Evolutionary conservation across 192 early-diverging fungal genomes (phyloP), one percentile per base, ranked within the genome.

Genomic region (Rhizophagus clarus): DNA sequence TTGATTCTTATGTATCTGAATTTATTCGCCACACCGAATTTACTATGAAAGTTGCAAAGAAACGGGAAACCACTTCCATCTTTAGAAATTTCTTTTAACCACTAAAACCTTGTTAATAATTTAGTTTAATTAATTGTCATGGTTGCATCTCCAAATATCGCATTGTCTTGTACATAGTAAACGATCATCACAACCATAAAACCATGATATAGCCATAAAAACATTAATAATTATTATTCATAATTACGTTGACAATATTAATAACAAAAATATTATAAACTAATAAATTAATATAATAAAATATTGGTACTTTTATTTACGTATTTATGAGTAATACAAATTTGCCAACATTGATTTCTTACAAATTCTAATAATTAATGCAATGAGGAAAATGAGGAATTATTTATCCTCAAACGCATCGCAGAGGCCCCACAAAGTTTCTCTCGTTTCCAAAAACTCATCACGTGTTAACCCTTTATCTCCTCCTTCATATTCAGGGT

Each of bases 401-500:
- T 45, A 74, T 79, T 32, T 62, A 3, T 45, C 66, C 12, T 69
- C 34, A 71, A 40, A 79, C 11, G 31, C 34, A 1, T 71, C 77
- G 40, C 47, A 71, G 10, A 79, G 67, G 37, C 34, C 24, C 12
- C 14, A 61, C 22, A 79, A 42, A 7, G 32, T 24, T 49, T 79
- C 77, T 60, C 22, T 79, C 14, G 63, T 37, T 40, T 69, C 67
- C 3, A 79, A 34, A 47, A 79, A 79, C 2, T 69, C 66, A 40
- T 79, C 77, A 32, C 24, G 22, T n/a, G 29, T 31, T 28, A 79
- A 40, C 5, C 77, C 77, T 28, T 37, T 15, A n/a, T 14, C 34
- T 37, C 77, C 77, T 28, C 61, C 67, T 26, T 49, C 29, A 60
- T 47, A 79, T 79, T 79, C 67, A 10, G 49, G 67, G n/a, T 47